Evolutionary conservation across 768 basidiomycete genomes (phyloP), one percentile per base, ranked within the genome.

Genomic region (Phlegmacium glaucopus): DNA sequence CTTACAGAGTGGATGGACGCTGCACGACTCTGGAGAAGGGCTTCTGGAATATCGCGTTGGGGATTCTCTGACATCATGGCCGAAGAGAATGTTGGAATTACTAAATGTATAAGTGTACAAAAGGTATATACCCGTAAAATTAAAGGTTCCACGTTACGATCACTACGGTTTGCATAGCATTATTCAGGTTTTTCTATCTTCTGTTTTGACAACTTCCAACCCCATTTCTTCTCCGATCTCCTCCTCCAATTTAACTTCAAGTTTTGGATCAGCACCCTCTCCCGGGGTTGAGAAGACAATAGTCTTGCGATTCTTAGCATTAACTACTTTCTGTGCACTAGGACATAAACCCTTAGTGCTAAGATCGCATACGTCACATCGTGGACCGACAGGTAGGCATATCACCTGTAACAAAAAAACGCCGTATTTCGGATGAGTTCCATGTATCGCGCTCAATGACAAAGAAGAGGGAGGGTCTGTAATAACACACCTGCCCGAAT

Each of bases 11-110:
- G 92, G 79, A 66, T 71, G 41, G 58, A 58, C 78, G 77, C 44
- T 90, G 89, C 58, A 83, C 88, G 0, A 63, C 67, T 39, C 70
- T 96, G 39, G 94, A 97, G 68, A 86, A 80, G 54, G 80, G 76
- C 0, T 95, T 95, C 61, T 97, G 94, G 94, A 88, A 94, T 58
- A 69, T 71, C 59, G 77, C 72, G 11, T 72, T 78, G 71, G 59
- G 54, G 18, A 34, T 45, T 36, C 51, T 22, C 5, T 22, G 22
- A 22, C 5, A 22, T 2, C 22, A 22, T 22, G 22, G 22, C 5
- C 22, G 37, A 35, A 17, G n/a, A n/a, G n/a, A n/a, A n/a, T n/a
- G n/a, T n/a, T n/a, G n/a, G 18, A 10, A 16, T 11, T 45, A 35
- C 26, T 22, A 39, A n/a, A 27, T 25, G 12, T 32, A 18, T 25